Percentiles rank a stretch among this genome's conserved stretches.
These are phyloP conservation scores for Teunomyces barrocoloradensis DNA, from an alignment of 805 yeast species.

Conservation along the genomic window DNA sequence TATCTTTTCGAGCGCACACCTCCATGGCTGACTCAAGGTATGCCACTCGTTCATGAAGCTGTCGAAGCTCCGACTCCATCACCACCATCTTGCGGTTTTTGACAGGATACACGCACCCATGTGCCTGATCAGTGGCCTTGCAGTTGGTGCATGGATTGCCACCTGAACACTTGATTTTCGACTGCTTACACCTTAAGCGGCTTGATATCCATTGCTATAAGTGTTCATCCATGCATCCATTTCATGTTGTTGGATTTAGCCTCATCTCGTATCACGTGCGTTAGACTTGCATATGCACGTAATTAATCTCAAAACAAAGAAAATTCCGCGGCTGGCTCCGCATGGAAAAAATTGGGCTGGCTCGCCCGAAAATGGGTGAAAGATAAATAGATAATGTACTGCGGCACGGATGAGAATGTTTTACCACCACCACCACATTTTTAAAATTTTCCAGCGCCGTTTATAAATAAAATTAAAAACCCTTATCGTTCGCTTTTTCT, in stretches of 20 bases:
- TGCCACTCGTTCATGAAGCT: slow-evolving; percentile 30
- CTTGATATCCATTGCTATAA: slow-evolving; percentile 1
- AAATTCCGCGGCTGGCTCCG: too few species aligned
- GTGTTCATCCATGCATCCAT: too few species aligned
- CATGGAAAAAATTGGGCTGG: too few species aligned
- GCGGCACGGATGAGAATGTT: neutral
- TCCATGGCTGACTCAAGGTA: slow-evolving; percentile 20
- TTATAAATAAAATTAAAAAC: too few species aligned
- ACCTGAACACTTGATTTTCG: slow-evolving; percentile 42
- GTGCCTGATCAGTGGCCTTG: slow-evolving; percentile 28
- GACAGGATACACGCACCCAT: slow-evolving; percentile 34
- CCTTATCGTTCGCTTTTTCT: slow-evolving; percentile 3
- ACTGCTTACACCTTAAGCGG: slow-evolving; percentile 39
- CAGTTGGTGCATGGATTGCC: slow-evolving; percentile 42
- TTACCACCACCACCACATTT: neutral
- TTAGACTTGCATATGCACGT: neutral
- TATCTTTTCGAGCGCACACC: too few species aligned
- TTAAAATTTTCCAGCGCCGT: too few species aligned
- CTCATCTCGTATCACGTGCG: too few species aligned
- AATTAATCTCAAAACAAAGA: too few species aligned
- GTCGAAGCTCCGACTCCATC: slow-evolving; percentile 41
- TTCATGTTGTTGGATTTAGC: too few species aligned
- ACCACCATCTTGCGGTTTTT: slow-evolving; percentile 41
- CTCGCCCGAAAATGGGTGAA: neutral
- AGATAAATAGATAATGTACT: neutral